Evolutionary conservation across 2,329 filamentous ascomycete species (phyloP), one percentile per base, ranked within the genome.

Genomic region (Cordyceps fumosorosea): DNA sequence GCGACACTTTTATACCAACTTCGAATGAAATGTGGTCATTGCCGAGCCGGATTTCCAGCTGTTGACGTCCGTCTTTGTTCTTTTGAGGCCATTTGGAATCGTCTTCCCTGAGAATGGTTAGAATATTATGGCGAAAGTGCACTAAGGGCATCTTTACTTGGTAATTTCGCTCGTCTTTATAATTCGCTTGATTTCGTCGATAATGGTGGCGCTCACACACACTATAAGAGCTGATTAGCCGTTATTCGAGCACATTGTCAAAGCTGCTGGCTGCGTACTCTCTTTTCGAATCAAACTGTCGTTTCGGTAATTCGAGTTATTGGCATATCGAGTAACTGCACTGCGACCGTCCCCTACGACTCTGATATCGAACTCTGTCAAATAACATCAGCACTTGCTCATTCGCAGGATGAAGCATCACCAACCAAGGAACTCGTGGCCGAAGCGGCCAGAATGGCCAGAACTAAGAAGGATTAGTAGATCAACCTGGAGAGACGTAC

Each of bases 291-390:
- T 99, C 69, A 99, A 80, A 66, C 93, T 97, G 75, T 99, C 95
- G 77, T 99, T 99, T 72, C 95, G 88, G 79, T 99, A 99, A 78
- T 99, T 99, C 63, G 93, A 98, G 77, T 99, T 99, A 82, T 99
- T 99, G 66, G 95, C 95, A 78, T 99, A 99, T 77, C 95, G 88
- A 37, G 93, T 92, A 58, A 95, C 90, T 8, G 95, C 95, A 73
- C 93, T 97, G 65, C 91, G 87, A 57, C 95, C 95, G 74, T 99
- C 95, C 60, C 91, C 91, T 52, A 98, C 85, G 26, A 92, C 91
- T 62, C 93, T 86, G 71, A 99, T 95, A 75, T 99, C 95, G 75
- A 99, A 99, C 76, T 99, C 93, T 98, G 68, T 56, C 8, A 52
- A 34, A 32, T 3, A 14, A 18, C 3, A 34, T 64, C 56, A 66